A percentile compares a stretch with the other conserved stretches of the same genome.
Evolutionary conservation across 108 stramenopile genomes (phyloP).

Genomic region (Nannochloropsis salina): DNA sequence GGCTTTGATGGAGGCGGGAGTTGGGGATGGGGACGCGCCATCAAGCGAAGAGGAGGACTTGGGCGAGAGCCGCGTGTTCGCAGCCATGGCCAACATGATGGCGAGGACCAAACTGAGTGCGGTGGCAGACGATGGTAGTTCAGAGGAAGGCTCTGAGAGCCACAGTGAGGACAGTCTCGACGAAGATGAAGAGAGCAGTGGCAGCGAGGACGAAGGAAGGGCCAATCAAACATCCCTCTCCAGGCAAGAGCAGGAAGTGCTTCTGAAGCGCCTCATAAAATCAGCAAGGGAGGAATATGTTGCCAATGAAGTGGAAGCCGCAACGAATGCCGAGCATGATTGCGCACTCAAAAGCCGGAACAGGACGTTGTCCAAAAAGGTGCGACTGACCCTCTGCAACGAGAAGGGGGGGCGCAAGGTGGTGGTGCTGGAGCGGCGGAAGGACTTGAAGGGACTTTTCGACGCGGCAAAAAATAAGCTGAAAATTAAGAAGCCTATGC

Average conservation of each 20-base stretch:
- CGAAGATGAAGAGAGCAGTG: not conserved
- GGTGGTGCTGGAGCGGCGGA: constrained; percentile 11
- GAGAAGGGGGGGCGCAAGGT: not conserved
- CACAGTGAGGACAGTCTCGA: not conserved
- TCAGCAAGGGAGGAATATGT: not conserved
- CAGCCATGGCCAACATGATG: constrained; percentile 37
- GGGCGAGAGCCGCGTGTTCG: constrained; percentile 36
- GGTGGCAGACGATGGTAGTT: not conserved
- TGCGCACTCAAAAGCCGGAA: not conserved
- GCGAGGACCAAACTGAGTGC: not conserved
- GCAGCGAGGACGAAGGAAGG: not conserved
- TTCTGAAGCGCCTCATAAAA: constrained; percentile 5
- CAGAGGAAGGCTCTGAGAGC: not conserved
- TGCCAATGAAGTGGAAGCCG: not conserved
- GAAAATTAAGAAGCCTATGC: not conserved
- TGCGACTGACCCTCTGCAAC: not conserved
- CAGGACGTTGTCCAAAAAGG: not conserved
- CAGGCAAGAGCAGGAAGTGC: not conserved
- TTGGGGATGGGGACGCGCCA: not conserved
- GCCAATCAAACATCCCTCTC: not conserved
- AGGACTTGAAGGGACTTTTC: not conserved
- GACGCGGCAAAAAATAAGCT: not conserved
- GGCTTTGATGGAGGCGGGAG: constrained; percentile 23
- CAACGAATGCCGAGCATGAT: not conserved
- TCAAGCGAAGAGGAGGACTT: constrained; percentile 25